Evolutionary conservation across 208 protist species (phyloP), one percentile per base, ranked within the genome.

Genomic region (Trypanosoma vivax): DNA sequence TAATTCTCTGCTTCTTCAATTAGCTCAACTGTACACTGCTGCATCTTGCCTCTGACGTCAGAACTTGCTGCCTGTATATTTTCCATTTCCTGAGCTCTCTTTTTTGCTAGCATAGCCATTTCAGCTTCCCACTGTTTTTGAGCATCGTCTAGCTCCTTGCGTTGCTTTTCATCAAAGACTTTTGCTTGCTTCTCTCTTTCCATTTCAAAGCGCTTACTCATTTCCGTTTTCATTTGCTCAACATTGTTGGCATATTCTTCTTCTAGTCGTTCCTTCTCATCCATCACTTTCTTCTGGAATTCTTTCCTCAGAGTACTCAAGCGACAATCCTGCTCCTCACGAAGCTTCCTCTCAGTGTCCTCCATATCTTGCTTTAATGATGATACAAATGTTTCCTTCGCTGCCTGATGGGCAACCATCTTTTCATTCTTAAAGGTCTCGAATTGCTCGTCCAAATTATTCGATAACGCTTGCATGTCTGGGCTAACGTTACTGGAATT

Each of bases 281-380:
- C 27, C 40, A 23, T 6, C 19, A 75, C 40, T 35, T 70, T 64
- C 19, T 54, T 62, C 19, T 60, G 45, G 24, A 75, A 45, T 10
- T 65, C 62, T 10, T 57, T 58, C 47, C 57, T 70, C 11, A 66
- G 34, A 38, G 35, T 42, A 1, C 52, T 50, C 16, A 55, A 24
- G 39, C 68, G 68, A 14, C 59, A 49, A 40, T 62, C n/a, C 37
- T 73, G 49, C 29, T 63, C 38, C 14, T 50, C 49, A n/a, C 24
- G 35, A 39, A 49, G n/a, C 2, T 18, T 7, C 38, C 39, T 31
- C 31, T 50, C n/a, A 41, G n/a, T 33, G 5, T 25, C 21, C 28
- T 38, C 28, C 35, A 41, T 49, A 23, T 30, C 40, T n/a, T 47
- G 16, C 24, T 61, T 53, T 16, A 58, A 39, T 13, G 45, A 41